A percentile compares a stretch with the other conserved stretches of the same genome.
Evolutionary conservation across 2,329 filamentous ascomycete species (phyloP).

Genomic region (Hysterium pulicare): DNA sequence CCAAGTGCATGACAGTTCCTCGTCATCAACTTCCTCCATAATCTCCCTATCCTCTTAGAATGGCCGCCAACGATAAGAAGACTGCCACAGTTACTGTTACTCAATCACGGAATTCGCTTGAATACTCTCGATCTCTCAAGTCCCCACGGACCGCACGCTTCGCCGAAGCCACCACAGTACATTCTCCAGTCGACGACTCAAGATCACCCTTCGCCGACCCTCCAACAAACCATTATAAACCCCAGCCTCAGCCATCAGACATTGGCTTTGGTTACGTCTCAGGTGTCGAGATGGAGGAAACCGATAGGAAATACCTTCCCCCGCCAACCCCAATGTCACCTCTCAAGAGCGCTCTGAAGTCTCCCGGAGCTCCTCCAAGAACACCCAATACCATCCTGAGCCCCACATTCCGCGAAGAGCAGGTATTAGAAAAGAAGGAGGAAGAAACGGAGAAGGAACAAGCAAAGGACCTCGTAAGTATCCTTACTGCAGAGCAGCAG

Average conservation of each 20-base stretch:
- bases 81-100: constrained; percentile 39
- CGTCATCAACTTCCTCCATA: constrained; percentile 22
- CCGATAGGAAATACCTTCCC: constrained; percentile 43
- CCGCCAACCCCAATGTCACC: constrained; percentile 70
- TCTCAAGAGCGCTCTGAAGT: constrained; percentile 85
- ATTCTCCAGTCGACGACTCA: constrained; percentile 67
- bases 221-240: constrained; percentile 54
- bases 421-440: constrained; percentile 81
- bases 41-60: constrained; percentile 38
- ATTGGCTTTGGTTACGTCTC: constrained; percentile 88
- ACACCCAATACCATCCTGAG: constrained; percentile 69
- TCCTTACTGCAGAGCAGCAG: background rate
- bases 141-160: constrained; percentile 73
- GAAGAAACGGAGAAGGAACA: constrained; percentile 79
- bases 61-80: constrained; percentile 47
- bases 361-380: constrained; percentile 72
- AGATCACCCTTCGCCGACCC: constrained; percentile 48
- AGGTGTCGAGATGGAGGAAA: constrained; percentile 54
- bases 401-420: constrained; percentile 87
- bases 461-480: constrained; percentile 77
- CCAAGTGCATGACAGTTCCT: constrained; percentile 32
- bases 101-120: constrained; percentile 38
- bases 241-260: constrained; percentile 73
- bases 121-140: constrained; percentile 49
- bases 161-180: constrained; percentile 73